Evolutionary conservation across 768 basidiomycete genomes (phyloP).

Genomic region (Leucosporidium creatinivorum): DNA sequence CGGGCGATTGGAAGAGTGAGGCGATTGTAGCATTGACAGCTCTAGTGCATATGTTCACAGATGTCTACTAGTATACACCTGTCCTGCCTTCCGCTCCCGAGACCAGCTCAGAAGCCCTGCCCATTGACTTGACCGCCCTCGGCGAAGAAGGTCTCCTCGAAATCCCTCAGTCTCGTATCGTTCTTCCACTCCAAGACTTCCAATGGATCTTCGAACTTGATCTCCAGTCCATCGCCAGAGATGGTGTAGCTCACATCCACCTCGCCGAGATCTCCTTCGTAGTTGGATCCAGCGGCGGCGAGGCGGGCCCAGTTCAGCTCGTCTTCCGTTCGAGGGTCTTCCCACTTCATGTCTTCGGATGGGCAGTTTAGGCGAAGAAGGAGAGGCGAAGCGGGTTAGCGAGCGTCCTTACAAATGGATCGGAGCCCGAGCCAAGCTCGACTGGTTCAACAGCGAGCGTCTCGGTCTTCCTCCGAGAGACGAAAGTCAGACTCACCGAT

Average conservation of each 20-base stretch:
- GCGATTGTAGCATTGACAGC: too few species aligned
- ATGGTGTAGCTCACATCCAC: background rate
- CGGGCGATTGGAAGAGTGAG: too few species aligned
- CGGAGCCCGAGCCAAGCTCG: too few species aligned
- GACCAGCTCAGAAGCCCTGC: background rate
- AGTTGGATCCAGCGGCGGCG: constrained; percentile 5
- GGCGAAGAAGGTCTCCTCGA: constrained; percentile 15
- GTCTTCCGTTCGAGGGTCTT: background rate
- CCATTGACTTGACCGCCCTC: background rate
- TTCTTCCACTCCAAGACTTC: constrained; percentile 20
- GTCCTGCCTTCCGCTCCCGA: too few species aligned
- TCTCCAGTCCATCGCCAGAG: background rate
- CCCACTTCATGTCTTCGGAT: background rate
- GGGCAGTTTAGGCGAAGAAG: background rate
- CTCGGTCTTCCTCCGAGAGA: too few species aligned
- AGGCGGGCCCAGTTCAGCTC: background rate
- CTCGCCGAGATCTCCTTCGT: background rate
- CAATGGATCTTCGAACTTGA: constrained; percentile 18
- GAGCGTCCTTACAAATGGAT: too few species aligned
- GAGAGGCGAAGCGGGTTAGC: background rate
- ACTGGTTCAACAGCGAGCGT: too few species aligned
- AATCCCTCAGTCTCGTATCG: constrained; percentile 9
- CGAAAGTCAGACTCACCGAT: constrained; percentile 6
- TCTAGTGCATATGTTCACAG: too few species aligned
- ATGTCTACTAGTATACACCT: too few species aligned